phyloP scores from a whole-genome alignment of 768 basidiomycete genomes.

The Mycena sanguinolenta region DNA sequence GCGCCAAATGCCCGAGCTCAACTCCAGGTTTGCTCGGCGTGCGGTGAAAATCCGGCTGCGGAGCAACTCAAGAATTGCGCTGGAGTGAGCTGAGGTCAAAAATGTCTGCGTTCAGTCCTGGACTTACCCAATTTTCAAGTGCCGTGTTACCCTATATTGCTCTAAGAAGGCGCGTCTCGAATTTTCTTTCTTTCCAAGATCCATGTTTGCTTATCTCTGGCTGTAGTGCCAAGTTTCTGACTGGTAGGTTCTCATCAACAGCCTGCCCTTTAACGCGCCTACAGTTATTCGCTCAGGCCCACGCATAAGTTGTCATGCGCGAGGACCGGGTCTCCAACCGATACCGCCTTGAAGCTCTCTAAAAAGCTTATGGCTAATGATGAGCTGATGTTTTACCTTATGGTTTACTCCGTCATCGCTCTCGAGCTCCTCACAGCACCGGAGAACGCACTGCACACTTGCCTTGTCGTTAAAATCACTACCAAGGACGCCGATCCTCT shows the following conservation, averaged over 20 bases:
- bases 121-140: not conserved
- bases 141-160: constrained; percentile 21
- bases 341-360: constrained; percentile 23
- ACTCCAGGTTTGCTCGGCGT: constrained; percentile 21
- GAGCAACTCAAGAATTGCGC: constrained; percentile 24
- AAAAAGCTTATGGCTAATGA: constrained; percentile 29
- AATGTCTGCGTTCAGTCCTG: not conserved
- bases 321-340: constrained; percentile 7
- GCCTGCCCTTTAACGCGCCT: not conserved
- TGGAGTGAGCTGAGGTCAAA: constrained; percentile 7
- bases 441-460: constrained; percentile 13
- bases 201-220: not conserved
- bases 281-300: not conserved
- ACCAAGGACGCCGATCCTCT: constrained; percentile 22
- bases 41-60: constrained; percentile 5
- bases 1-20: constrained; percentile 10
- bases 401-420: constrained; percentile 22
- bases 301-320: constrained; percentile 14
- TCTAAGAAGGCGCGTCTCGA: constrained; percentile 22
- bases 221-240: constrained; percentile 24
- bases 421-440: constrained; percentile 25
- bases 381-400: constrained; percentile 25
- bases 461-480: constrained; percentile 17
- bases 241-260: not conserved
- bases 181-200: not conserved